A percentile compares a stretch with the other conserved stretches of the same genome.
Conservation (phyloP, 2,329 filamentous ascomycete species). For the Trichophyton mentagrophytes region DNA sequence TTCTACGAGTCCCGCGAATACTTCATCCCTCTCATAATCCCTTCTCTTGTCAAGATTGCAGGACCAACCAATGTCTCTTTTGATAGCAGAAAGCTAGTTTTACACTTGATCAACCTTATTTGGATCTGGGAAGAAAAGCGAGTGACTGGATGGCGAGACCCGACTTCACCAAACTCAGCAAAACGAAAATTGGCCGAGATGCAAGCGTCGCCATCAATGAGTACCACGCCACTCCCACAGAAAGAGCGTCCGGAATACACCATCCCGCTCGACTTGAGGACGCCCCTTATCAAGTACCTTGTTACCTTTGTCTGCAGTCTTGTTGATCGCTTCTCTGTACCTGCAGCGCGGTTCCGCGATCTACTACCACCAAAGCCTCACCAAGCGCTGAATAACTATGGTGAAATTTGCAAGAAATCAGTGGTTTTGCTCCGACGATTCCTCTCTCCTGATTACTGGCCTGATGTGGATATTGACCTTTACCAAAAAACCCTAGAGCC, state of each 20-base stretch:
- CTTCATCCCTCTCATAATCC: constrained; percentile 78
- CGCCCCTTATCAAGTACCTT: constrained; percentile 84
- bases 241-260: constrained; percentile 52
- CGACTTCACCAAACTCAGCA: constrained; percentile 57
- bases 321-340: constrained; percentile 69
- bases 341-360: constrained; percentile 55
- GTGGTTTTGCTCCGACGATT: constrained; percentile 71
- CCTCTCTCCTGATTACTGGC: constrained; percentile 79
- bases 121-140: constrained; percentile 86
- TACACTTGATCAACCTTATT: constrained; percentile 82
- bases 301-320: constrained; percentile 89
- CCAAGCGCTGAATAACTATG: constrained; percentile 43
- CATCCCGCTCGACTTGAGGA: constrained; percentile 53
- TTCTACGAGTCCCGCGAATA: constrained; percentile 94
- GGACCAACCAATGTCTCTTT: constrained; percentile 58
- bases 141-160: constrained; percentile 38
- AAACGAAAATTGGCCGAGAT: constrained; percentile 68
- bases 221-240: constrained; percentile 31
- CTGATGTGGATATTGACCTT: constrained; percentile 78
- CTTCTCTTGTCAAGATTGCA: constrained; percentile 77
- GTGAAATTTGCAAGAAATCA: constrained; percentile 75
- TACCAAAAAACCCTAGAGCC: constrained; percentile 83
- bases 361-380: constrained; percentile 32
- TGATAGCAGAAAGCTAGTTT: constrained; percentile 79
- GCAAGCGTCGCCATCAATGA: constrained; percentile 37